Evolutionary conservation across 768 basidiomycete species (phyloP), one percentile per base, ranked within the genome.

Genomic region (Agrocybe chaxingu): DNA sequence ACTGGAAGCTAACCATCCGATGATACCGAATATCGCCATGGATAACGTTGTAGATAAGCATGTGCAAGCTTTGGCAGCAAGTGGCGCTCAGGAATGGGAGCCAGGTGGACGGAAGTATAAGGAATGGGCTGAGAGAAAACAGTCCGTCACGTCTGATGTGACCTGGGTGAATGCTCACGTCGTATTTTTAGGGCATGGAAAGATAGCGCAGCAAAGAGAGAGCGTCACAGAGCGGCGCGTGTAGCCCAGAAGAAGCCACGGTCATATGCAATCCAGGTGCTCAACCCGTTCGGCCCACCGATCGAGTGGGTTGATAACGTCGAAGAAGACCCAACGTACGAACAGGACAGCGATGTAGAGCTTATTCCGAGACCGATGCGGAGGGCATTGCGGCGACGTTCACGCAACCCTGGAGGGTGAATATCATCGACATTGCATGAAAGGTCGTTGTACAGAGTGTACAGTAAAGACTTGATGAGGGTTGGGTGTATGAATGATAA

Each of bases 21-120:
- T 89, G 65, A 74, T 86, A 55, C 82, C 85, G 0, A 89, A 89
- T 62, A 78, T 82, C 59, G 62, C 75, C 1, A 67, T 84, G 55
- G 85, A 89, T 58, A 80, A 71, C 55, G 64, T 74, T 12, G 78
- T 89, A 3, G 80, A 79, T 51, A 80, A 75, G 58, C 78, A 89
- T 56, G 65, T 89, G n/a, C 67, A 72, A 12, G 72, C 80, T 10
- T 66, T 77, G 2, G 72, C 60, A 30, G 54, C 56, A 18, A 76
- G 62, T 47, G 80, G 81, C 18, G 60, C 68, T 24, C 64, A 65
- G 12, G 83, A 79, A 12, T 88, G 84, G 84, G 65, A 72, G 44
- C 62, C 64, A 10, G 73, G 62, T 33, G 87, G 84, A 0, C 56
- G 57, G 30, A 76, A 67, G 54, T 66, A 65, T 44, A 59, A 61